Conservation (phyloP, 768 basidiomycete species). For the Auricularia heimuer region DNA sequence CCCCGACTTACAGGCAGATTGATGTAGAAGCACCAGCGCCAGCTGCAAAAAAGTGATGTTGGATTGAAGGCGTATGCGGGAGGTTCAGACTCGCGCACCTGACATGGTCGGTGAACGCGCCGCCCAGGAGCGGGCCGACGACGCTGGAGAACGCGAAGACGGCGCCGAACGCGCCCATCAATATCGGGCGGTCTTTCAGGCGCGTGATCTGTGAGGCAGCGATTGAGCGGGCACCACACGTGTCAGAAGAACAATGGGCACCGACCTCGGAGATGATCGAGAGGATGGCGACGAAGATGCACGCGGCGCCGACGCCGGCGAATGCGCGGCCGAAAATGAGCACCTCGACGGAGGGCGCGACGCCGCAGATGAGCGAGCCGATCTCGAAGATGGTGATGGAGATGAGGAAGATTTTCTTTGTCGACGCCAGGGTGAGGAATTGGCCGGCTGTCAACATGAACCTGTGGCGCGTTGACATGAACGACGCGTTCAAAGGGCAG, state of each 20-base stretch:
- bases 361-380: slow-evolving; percentile 23
- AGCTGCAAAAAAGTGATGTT: slow-evolving; percentile 8
- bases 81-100: neutral
- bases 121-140: slow-evolving; percentile 26
- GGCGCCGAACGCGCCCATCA: slow-evolving; percentile 34
- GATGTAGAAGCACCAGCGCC: slow-evolving; percentile 29
- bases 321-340: slow-evolving; percentile 36
- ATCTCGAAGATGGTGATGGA: slow-evolving; percentile 31
- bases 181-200: slow-evolving; percentile 21
- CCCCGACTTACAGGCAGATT: slow-evolving; percentile 16
- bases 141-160: slow-evolving; percentile 26
- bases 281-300: slow-evolving; percentile 17
- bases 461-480: slow-evolving; percentile 1
- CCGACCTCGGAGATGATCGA: slow-evolving; percentile 15
- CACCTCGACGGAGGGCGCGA: slow-evolving; percentile 17
- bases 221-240: neutral
- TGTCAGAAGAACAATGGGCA: neutral
- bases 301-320: slow-evolving; percentile 32
- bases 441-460: slow-evolving; percentile 23
- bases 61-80: slow-evolving; percentile 7
- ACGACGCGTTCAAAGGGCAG: neutral
- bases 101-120: slow-evolving; percentile 24
- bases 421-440: slow-evolving; percentile 20
- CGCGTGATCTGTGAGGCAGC: slow-evolving; percentile 13
- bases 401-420: slow-evolving; percentile 21